Evolutionary conservation across 352 stramenopile species (phyloP).

Genomic region (Peronospora destructor): DNA sequence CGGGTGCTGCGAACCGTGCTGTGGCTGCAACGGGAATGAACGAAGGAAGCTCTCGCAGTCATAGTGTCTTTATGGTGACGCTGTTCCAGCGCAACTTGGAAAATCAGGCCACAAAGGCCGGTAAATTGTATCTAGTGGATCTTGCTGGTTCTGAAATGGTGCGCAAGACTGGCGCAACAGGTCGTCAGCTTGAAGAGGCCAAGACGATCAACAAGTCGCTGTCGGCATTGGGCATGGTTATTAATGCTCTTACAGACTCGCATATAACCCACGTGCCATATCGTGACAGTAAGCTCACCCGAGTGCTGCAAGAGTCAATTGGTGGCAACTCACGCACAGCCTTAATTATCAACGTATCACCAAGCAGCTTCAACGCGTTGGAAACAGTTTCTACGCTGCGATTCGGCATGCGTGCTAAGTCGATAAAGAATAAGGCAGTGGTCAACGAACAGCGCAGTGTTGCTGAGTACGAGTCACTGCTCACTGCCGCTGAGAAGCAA

Average conservation of each 20-base stretch:
- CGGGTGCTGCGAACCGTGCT: slow-evolving; percentile 74
- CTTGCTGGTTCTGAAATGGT: slow-evolving; percentile 92
- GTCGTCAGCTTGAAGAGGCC: slow-evolving; percentile 89
- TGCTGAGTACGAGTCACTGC: slow-evolving; percentile 84
- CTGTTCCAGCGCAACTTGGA: slow-evolving; percentile 82
- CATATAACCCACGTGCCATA: slow-evolving; percentile 82
- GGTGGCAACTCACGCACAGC: slow-evolving; percentile 91
- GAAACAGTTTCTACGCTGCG: slow-evolving; percentile 91
- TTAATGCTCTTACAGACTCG: slow-evolving; percentile 89
- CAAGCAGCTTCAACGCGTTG: slow-evolving; percentile 82
- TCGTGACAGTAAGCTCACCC: slow-evolving; percentile 88
- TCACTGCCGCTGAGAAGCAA: slow-evolving; percentile 77
- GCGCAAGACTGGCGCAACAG: slow-evolving; percentile 86
- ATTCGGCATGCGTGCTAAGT: slow-evolving; percentile 90
- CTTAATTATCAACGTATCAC: slow-evolving; percentile 90
- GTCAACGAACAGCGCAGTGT: slow-evolving; percentile 89
- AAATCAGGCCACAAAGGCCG: slow-evolving; percentile 82
- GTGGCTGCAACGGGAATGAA: slow-evolving; percentile 92
- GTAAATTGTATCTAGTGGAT: slow-evolving; percentile 91
- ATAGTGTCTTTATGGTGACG: slow-evolving; percentile 91
- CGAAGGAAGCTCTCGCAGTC: slow-evolving; percentile 84
- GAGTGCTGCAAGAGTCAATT: slow-evolving; percentile 90
- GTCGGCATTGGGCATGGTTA: slow-evolving; percentile 90
- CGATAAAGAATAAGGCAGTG: slow-evolving; percentile 92
- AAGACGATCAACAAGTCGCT: slow-evolving; percentile 96